A percentile compares a stretch with the other conserved stretches of the same genome.
Conservation (phyloP, 805 yeast species). For the Monosporozyma servazzii region DNA sequence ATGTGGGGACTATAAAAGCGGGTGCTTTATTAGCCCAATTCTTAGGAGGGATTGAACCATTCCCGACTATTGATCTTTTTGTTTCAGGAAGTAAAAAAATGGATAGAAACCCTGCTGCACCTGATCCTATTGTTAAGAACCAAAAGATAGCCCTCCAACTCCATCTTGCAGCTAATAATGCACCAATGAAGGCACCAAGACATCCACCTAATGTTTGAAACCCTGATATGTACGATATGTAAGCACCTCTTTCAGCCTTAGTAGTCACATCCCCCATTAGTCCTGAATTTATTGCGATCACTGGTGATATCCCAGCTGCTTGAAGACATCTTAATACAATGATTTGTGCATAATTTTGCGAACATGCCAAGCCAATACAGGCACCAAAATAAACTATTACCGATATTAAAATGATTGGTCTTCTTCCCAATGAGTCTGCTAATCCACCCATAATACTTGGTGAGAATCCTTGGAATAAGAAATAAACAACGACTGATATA, state of each 20-base stretch:
- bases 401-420: constrained; percentile 55
- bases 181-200: constrained; percentile 65
- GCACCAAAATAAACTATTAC: constrained; percentile 48
- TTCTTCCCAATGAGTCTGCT: constrained; percentile 63
- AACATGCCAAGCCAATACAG: constrained; percentile 56
- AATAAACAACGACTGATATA: constrained; percentile 66
- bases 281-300: constrained; percentile 62
- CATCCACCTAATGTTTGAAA: constrained; percentile 64
- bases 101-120: constrained; percentile 32
- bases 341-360: constrained; percentile 50
- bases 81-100: constrained; percentile 62
- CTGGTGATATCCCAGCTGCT: constrained; percentile 69
- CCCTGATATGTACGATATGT: constrained; percentile 58
- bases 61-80: constrained; percentile 60
- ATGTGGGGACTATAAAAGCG: constrained; percentile 25
- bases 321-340: constrained; percentile 63
- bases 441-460: constrained; percentile 63
- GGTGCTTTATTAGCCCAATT: constrained; percentile 38
- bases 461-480: constrained; percentile 64
- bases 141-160: constrained; percentile 76
- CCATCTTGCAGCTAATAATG: constrained; percentile 34
- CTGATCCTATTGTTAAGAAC: constrained; percentile 62
- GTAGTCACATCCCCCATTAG: constrained; percentile 66
- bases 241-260: constrained; percentile 57
- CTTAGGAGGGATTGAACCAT: constrained; percentile 54